Evolutionary conservation across 257 asterid species (phyloP).

Genomic region (Lycium ferocissimum): DNA sequence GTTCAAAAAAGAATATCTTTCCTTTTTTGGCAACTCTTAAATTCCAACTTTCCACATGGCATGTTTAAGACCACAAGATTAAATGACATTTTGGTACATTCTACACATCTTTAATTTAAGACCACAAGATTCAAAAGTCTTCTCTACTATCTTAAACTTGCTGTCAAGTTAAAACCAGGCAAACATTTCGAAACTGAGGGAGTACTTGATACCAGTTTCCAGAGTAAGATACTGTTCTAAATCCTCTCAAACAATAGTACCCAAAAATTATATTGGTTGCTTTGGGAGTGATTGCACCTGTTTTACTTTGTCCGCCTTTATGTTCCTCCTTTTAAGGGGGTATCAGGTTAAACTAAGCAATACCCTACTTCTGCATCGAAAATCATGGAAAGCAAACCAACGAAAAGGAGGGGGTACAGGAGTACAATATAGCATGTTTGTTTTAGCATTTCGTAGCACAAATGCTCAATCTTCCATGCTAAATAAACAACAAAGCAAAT

Average conservation of each 20-base stretch:
- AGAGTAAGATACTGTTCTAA: not conserved
- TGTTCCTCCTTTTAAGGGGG: not conserved
- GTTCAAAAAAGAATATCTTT: too few relatives aligned
- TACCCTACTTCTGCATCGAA: conserved; percentile 9
- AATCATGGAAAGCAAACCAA: conserved; percentile 16
- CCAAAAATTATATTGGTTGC: not conserved
- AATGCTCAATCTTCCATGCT: conserved; percentile 16
- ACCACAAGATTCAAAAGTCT: too few relatives aligned
- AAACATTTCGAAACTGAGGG: too few relatives aligned
- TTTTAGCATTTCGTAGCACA: conserved; percentile 4
- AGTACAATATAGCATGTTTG: not conserved
- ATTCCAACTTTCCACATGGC: too few relatives aligned
- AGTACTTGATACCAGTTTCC: conserved; percentile 14
- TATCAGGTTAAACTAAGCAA: not conserved
- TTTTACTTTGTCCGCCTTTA: not conserved
- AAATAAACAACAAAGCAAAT: conserved; percentile 21
- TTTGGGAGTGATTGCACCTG: not conserved
- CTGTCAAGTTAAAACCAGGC: too few relatives aligned
- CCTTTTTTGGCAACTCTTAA: too few relatives aligned
- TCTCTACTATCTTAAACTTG: too few relatives aligned
- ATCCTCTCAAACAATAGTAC: not conserved
- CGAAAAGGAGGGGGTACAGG: not conserved
- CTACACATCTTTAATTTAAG: too few relatives aligned
- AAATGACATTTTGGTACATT: too few relatives aligned
- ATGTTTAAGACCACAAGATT: too few relatives aligned